phyloP scores from a whole-genome alignment of 73 alveolate genomes.

The Paramecium primaurelia region DNA sequence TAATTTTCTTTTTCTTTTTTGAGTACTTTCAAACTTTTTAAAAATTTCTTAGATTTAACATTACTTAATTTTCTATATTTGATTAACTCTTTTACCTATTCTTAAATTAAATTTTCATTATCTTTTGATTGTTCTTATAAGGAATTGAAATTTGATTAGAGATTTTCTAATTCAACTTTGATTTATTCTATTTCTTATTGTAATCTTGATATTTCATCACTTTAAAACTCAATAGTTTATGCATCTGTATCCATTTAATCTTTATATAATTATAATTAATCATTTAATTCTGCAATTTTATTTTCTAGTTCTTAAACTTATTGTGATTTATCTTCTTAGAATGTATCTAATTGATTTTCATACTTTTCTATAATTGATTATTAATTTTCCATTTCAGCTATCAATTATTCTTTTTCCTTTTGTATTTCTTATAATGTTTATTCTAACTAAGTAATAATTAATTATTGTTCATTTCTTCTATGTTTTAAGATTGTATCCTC shows the following conservation, averaged over 20 bases:
- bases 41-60: not conserved
- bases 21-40: not conserved
- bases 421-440: not conserved
- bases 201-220: not conserved
- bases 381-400: not conserved
- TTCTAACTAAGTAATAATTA: not conserved
- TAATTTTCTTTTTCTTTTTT: not conserved
- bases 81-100: not conserved
- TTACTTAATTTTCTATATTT: not conserved
- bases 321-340: not conserved
- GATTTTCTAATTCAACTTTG: not conserved
- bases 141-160: not conserved
- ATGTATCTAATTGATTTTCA: not conserved
- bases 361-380: not conserved
- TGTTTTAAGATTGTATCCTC: not conserved
- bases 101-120: not conserved
- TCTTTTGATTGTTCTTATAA: not conserved
- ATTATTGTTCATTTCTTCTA: constrained; percentile 4
- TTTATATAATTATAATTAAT: not conserved
- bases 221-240: constrained; percentile 15
- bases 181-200: not conserved
- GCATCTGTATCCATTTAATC: constrained; percentile 31
- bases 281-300: not conserved
- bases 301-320: not conserved
- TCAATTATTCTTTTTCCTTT: not conserved